These are phyloP conservation scores for Rhodotorula taiwanensis DNA, from an alignment of 768 basidiomycete genomes.

Conservation along the genomic window DNA sequence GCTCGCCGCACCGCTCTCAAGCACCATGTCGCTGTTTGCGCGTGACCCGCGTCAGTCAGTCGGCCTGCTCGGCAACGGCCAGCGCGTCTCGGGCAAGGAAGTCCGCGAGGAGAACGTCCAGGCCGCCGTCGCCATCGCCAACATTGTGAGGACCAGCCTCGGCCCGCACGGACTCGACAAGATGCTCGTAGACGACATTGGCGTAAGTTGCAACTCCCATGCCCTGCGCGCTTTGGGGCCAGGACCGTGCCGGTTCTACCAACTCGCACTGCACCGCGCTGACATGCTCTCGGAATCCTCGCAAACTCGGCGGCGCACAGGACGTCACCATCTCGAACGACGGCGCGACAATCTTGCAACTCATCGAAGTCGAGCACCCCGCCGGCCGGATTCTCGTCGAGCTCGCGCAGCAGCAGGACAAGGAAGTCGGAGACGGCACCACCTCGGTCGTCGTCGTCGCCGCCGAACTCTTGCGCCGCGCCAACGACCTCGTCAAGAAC, in stretches of 20 bases:
- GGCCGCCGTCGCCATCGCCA: constrained; percentile 92
- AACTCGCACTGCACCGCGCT: too few species aligned
- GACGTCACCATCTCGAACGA: constrained; percentile 99
- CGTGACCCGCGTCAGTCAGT: constrained; percentile 25
- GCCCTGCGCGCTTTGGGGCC: too few species aligned
- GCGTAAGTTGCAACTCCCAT: too few species aligned
- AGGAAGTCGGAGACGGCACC: constrained; percentile 98
- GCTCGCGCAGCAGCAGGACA: constrained; percentile 90
- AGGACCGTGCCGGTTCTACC: too few species aligned
- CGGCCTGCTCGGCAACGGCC: constrained; percentile 28
- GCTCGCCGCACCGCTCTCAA: not conserved
- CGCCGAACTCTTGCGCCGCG: constrained; percentile 89
- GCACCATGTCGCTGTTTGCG: constrained; percentile 24
- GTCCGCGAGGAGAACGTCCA: constrained; percentile 56
- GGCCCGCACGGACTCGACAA: constrained; percentile 93
- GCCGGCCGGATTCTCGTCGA: constrained; percentile 96
- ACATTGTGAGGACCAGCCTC: constrained; percentile 90
- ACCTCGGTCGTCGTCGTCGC: constrained; percentile 97
- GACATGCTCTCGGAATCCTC: not conserved
- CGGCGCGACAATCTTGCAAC: constrained; percentile 93
- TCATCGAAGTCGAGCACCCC: constrained; percentile 90
- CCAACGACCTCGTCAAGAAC: constrained; percentile 94
- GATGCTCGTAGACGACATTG: constrained; percentile 77
- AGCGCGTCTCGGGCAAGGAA: constrained; percentile 35
- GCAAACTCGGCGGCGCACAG: constrained; percentile 48